Evolutionary conservation across 1,284 basidiomycete species (phyloP).

Genomic region (Trichosporon sp.): DNA sequence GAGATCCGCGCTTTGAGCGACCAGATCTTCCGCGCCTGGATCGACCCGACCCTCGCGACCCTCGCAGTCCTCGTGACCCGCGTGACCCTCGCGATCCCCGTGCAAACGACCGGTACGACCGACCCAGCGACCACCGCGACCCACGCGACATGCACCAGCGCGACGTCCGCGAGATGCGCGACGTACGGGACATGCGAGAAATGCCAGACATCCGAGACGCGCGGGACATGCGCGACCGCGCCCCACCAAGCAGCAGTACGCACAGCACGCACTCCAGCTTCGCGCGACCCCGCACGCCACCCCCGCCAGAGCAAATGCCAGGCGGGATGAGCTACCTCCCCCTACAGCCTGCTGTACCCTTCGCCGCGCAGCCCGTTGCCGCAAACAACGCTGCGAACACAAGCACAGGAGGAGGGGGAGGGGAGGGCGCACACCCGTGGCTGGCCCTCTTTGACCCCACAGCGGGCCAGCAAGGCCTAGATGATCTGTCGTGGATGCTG

Average conservation of each 20-base stretch:
- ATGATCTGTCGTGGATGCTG: neutral
- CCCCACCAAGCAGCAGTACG: too few relatives aligned
- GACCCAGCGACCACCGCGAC: neutral
- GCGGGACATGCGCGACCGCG: neutral
- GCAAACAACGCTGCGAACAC: too few relatives aligned
- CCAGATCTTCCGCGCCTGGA: too few relatives aligned
- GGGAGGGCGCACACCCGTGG: neutral
- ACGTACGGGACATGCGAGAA: neutral
- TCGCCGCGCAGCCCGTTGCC: too few relatives aligned
- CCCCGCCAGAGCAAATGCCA: neutral
- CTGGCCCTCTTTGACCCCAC: constrained; percentile 2
- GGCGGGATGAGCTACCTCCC: neutral
- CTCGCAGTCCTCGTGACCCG: too few relatives aligned
- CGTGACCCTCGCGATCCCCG: too few relatives aligned
- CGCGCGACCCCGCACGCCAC: neutral
- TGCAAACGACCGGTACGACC: neutral
- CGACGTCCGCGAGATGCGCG: neutral
- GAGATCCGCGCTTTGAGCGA: too few relatives aligned
- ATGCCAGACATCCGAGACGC: neutral
- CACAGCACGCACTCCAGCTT: neutral
- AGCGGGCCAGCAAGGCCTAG: neutral
- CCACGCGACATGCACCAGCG: neutral
- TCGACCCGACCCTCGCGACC: too few relatives aligned
- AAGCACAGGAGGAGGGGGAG: neutral
- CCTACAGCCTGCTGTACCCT: neutral